Evolutionary conservation across 1,284 basidiomycete species (phyloP).

Genomic region (Neolentinus lepideus): DNA sequence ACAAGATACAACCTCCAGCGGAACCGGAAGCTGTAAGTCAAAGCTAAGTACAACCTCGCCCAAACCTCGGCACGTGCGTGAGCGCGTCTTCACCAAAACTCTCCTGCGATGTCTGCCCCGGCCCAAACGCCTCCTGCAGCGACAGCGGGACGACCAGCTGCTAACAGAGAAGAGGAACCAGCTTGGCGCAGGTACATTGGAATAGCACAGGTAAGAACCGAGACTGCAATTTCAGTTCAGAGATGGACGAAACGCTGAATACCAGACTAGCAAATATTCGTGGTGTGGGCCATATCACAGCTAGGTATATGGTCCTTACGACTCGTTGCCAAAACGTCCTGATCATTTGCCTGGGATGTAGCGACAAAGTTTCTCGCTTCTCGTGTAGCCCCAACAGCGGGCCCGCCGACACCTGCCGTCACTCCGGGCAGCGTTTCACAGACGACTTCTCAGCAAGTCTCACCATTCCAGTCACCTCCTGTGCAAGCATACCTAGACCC

Average conservation of each 20-base stretch:
- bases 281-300: conserved; percentile 57
- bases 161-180: conserved; percentile 17
- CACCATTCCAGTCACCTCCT: conserved; percentile 45
- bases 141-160: conserved; percentile 13
- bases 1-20: no score
- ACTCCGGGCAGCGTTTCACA: conserved; percentile 19
- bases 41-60: no score
- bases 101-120: not conserved
- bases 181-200: conserved; percentile 25
- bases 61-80: no score
- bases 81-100: not conserved
- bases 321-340: conserved; percentile 1
- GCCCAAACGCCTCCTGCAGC: conserved; percentile 11
- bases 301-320: conserved; percentile 36
- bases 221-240: not conserved
- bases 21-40: no score
- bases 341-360: conserved; percentile 14
- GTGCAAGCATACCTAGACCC: conserved; percentile 32
- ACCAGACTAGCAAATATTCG: conserved; percentile 49
- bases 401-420: conserved; percentile 16
- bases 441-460: conserved; percentile 16
- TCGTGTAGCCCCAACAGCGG: conserved; percentile 17
- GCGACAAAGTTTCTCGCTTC: conserved; percentile 38
- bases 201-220: conserved; percentile 39
- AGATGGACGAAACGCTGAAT: not conserved